These are phyloP conservation scores for Ophiostoma tasmaniense DNA, from an alignment of 2,329 filamentous ascomycete genomes.

Conservation along the genomic window DNA sequence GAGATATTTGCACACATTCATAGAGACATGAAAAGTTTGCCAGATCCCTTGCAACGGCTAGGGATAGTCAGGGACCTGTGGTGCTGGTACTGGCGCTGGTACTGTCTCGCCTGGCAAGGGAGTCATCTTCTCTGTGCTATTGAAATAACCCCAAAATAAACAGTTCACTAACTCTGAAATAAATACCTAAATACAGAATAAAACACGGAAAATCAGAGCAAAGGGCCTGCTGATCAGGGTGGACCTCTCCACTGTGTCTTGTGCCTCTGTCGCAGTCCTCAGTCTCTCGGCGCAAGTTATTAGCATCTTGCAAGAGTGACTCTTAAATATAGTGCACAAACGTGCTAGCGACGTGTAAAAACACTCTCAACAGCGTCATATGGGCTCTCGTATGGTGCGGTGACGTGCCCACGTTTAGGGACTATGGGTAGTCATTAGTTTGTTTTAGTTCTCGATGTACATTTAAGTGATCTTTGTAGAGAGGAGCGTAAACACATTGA, in stretches of 20 bases:
- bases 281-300: not conserved
- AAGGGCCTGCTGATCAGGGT: conserved; percentile 17
- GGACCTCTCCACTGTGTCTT: not conserved
- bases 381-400: not conserved
- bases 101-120: not conserved
- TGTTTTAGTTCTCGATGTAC: not conserved
- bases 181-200: not conserved
- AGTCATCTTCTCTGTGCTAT: not conserved
- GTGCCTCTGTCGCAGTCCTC: not conserved
- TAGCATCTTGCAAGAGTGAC: not conserved
- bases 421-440: not conserved
- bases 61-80: not conserved
- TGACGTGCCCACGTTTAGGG: not conserved
- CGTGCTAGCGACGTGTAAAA: not conserved
- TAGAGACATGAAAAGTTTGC: not conserved
- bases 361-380: not conserved
- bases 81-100: not conserved
- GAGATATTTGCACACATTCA: not conserved
- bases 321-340: conserved; percentile 1
- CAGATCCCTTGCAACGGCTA: not conserved
- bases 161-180: not conserved
- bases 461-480: not conserved
- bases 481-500: too few species aligned
- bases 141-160: not conserved
- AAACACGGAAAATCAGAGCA: not conserved